Conservation (phyloP, 1,139 yeast genomes). For the Magnusiomyces starmeri region DNA sequence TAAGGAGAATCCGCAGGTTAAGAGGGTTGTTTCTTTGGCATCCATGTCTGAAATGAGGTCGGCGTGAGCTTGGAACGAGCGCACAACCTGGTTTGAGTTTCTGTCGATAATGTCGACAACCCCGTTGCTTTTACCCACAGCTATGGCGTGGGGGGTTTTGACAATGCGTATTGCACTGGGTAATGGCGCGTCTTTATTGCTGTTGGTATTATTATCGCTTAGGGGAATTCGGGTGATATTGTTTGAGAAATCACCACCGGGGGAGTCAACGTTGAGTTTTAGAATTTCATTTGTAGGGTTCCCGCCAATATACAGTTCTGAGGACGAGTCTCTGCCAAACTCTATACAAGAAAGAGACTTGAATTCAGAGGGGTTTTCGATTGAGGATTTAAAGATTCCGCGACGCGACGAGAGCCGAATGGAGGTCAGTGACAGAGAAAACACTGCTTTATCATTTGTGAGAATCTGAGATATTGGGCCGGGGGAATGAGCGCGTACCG, state of each 20-base stretch:
- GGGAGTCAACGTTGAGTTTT: constrained; percentile 53
- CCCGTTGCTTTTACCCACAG: constrained; percentile 64
- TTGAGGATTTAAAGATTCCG: constrained; percentile 29
- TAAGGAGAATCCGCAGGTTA: constrained; percentile 74
- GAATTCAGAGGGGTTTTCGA: constrained; percentile 26
- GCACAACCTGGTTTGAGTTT: constrained; percentile 45
- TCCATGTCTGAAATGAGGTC: constrained; percentile 74
- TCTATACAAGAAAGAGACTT: constrained; percentile 30
- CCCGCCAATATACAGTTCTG: constrained; percentile 43
- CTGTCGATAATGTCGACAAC: constrained; percentile 74
- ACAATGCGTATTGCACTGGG: constrained; percentile 36
- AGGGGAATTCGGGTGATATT: not conserved
- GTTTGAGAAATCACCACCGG: not conserved
- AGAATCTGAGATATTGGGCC: constrained; percentile 30
- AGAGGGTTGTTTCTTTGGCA: constrained; percentile 64
- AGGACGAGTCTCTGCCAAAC: constrained; percentile 26
- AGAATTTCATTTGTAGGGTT: constrained; percentile 39
- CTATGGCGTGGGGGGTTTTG: constrained; percentile 39
- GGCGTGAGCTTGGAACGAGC: constrained; percentile 63
- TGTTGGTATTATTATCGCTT: constrained; percentile 22
- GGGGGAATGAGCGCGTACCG: constrained; percentile 30
- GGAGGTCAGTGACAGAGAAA: constrained; percentile 30
- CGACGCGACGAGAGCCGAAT: constrained; percentile 34
- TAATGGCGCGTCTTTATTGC: too few species aligned
- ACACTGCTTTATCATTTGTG: constrained; percentile 31